phyloP scores from a whole-genome alignment of 2,329 filamentous ascomycete genomes.

The Fusarium xylarioides region DNA sequence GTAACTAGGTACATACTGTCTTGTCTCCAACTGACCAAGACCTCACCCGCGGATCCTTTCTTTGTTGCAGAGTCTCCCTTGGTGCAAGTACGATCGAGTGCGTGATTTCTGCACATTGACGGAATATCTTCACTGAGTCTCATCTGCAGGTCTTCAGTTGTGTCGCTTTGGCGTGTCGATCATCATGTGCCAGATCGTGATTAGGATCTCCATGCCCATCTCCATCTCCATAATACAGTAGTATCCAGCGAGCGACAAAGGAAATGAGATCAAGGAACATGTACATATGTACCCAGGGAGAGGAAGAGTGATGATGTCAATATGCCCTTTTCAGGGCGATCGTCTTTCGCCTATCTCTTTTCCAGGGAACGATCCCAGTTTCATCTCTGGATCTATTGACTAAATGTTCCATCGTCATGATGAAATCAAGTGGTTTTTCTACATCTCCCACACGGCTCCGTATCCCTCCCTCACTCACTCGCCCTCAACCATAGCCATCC shows the following conservation, averaged over 20 bases:
- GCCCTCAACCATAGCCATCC: neutral
- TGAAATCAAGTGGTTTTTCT: slow-evolving; percentile 24
- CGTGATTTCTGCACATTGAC: slow-evolving; percentile 2
- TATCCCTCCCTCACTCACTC: neutral
- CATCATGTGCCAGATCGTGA: slow-evolving; percentile 15
- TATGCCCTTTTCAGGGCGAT: neutral
- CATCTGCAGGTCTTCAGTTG: slow-evolving; percentile 21
- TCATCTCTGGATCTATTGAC: slow-evolving; percentile 16
- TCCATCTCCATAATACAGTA: neutral
- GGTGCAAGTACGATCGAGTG: neutral
- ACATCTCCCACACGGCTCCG: slow-evolving; percentile 7
- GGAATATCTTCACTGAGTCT: slow-evolving; percentile 31
- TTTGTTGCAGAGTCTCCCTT: slow-evolving; percentile 15
- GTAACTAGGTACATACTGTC: neutral
- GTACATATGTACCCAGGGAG: slow-evolving; percentile 17
- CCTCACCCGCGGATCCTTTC: neutral
- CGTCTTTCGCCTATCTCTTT: slow-evolving; percentile 29
- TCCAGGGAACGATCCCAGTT: neutral
- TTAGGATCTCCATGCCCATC: slow-evolving; percentile 5
- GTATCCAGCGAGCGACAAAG: slow-evolving; percentile 16
- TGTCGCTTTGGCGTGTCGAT: slow-evolving; percentile 19
- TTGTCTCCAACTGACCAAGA: slow-evolving; percentile 3
- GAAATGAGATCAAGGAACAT: slow-evolving; percentile 22
- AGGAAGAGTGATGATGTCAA: slow-evolving; percentile 28
- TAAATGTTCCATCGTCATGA: slow-evolving; percentile 27